phyloP scores from a whole-genome alignment of 2,329 filamentous ascomycete species.

The Stachybotrys chlorohalonatus region DNA sequence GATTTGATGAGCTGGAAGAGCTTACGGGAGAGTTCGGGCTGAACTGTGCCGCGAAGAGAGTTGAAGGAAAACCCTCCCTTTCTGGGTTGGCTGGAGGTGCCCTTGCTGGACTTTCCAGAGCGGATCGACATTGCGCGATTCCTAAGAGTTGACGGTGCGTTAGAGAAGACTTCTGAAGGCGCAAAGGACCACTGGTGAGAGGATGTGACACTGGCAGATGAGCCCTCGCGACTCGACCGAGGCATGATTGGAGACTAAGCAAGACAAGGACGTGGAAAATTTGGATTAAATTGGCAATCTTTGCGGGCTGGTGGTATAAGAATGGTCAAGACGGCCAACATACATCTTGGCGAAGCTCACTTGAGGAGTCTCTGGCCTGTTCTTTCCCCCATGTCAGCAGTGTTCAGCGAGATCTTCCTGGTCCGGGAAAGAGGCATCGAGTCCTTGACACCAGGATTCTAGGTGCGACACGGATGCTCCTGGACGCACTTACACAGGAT shows the following conservation, averaged over 20 bases:
- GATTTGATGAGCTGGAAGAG: constrained; percentile 92
- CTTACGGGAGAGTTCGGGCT: constrained; percentile 81
- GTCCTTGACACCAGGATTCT: too few relatives aligned
- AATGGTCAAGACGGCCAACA: neutral
- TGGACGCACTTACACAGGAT: neutral
- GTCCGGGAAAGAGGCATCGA: too few relatives aligned
- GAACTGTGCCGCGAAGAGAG: constrained; percentile 73
- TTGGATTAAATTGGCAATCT: neutral
- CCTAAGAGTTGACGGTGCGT: constrained; percentile 34
- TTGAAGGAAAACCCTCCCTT: constrained; percentile 71
- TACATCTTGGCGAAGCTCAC: neutral
- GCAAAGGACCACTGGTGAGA: constrained; percentile 7
- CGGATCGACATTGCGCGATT: constrained; percentile 68
- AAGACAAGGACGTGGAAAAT: neutral
- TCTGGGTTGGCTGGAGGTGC: constrained; percentile 31
- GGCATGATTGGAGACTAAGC: constrained; percentile 14
- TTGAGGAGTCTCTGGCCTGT: neutral
- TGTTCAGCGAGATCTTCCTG: too few relatives aligned
- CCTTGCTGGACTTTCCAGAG: constrained; percentile 45
- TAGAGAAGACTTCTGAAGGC: constrained; percentile 14
- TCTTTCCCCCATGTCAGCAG: too few relatives aligned
- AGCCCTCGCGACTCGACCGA: constrained; percentile 20
- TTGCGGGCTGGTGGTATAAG: neutral
- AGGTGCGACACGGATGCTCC: neutral
- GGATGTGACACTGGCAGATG: constrained; percentile 10